Evolutionary conservation across 73 alveolate species (phyloP), one percentile per base, ranked within the genome.

Genomic region (Paramecium tetraurelia): DNA sequence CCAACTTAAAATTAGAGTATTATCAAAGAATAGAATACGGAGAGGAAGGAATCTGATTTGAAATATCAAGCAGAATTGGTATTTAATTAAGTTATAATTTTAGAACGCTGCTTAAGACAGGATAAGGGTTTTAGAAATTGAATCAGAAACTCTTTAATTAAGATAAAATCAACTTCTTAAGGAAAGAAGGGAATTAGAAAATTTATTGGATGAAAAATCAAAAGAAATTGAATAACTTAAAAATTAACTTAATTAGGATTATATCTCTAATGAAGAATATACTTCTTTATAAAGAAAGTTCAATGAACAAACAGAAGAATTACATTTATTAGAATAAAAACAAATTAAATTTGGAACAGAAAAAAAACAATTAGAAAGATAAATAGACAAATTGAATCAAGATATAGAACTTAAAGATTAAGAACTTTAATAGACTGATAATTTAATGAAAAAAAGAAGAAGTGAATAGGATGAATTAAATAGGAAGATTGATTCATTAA

Each of bases 201-300:
- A 38, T 38, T 75, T 16, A 75, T 22, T 75, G n/a, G 87, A 75
- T 38, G 20, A 29, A 41, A 75, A 75, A 41, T 35, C 59, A 14
- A 38, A 75, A 41, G 87, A 75, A 20, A 75, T 75, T 10, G 59
- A 75, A 41, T 10, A 18, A 8, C 59, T 75, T 21, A 75, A 75
- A 20, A 75, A 38, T 75, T 41, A 75, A 75, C 36, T 75, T 4
- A 75, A 75, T 38, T 20, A 75, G 41, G 59, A 75, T 75, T 75
- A 75, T n/a, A 41, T 75, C 2, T 75, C 87, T n/a, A 75, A 75
- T 36, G 87, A 75, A n/a, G 87, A 75, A 12, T 75, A 75, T 75
- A 22, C 38, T 5, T 16, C 38, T 0, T 36, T 75, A 22, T 38
- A 75, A 20, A 75, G 11, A 12, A 75, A 75, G 59, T 38, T 36